phyloP scores from a whole-genome alignment of 1,284 basidiomycete genomes.

The Cronartium quercuum region DNA sequence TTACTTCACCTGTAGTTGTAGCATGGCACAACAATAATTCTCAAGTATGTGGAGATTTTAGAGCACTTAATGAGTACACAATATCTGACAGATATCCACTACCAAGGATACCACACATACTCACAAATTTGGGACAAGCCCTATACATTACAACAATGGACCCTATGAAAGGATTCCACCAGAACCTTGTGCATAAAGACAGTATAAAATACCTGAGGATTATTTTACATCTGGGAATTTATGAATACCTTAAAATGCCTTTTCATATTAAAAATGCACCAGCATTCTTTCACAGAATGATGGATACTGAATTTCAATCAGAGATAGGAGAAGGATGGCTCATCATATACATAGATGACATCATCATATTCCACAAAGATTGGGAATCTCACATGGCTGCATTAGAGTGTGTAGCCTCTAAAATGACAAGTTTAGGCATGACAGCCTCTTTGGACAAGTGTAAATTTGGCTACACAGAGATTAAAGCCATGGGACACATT shows the following conservation, averaged over 20 bases:
- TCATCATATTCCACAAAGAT: no score
- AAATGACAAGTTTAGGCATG: no score
- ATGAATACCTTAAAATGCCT: conserved; percentile 13
- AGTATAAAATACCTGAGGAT: background rate
- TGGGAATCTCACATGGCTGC: background rate
- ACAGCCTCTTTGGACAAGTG: conserved; percentile 8
- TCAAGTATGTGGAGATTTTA: background rate
- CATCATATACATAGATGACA: no score
- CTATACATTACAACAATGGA: background rate
- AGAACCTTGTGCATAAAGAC: background rate
- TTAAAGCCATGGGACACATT: conserved; percentile 49
- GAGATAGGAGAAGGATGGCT: conserved; percentile 12
- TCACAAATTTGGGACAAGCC: background rate
- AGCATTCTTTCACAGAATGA: no score
- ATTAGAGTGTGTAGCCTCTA: background rate
- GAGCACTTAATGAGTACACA: background rate
- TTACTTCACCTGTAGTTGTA: background rate
- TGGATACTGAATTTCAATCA: conserved; percentile 3
- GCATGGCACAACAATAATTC: background rate
- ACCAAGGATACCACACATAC: background rate
- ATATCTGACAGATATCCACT: background rate
- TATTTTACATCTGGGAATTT: conserved; percentile 2
- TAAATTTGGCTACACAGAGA: conserved; percentile 1
- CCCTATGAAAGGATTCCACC: background rate
- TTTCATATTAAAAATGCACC: conserved; percentile 1